Conservation (phyloP, 257 asterid species). For the Solanum chilense region DNA sequence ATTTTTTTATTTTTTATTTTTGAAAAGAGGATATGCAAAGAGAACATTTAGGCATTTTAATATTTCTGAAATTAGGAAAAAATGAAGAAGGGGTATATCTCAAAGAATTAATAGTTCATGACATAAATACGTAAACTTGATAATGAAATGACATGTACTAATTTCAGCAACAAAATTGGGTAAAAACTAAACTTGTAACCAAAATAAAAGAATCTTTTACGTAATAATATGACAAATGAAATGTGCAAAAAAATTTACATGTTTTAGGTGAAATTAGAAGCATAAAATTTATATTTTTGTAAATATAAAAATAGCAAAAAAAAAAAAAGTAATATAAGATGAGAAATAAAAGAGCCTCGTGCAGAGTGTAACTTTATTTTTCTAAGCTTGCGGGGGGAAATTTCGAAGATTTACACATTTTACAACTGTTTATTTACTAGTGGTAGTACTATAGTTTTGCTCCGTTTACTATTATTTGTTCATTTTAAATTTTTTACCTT, state of each 20-base stretch:
- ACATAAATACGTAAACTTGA: background rate
- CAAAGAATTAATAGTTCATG: background rate
- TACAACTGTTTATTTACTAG: background rate
- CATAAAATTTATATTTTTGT: background rate
- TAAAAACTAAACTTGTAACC: background rate
- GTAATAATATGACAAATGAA: background rate
- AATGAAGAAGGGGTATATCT: background rate
- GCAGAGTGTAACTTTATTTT: constrained; percentile 24
- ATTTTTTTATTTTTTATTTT: too few relatives aligned
- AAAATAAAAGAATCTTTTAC: background rate
- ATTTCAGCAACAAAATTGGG: background rate
- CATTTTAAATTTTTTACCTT: background rate
- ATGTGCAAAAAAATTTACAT: background rate
- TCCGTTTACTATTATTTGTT: background rate
- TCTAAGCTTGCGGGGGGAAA: constrained; percentile 19
- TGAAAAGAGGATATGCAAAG: background rate
- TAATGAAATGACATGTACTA: background rate
- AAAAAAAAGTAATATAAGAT: background rate
- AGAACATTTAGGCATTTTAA: background rate
- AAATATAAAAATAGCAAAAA: background rate
- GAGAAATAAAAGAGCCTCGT: constrained; percentile 20
- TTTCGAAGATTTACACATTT: background rate
- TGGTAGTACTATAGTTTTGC: background rate
- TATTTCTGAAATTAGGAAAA: background rate
- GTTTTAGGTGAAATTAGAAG: background rate